Evolutionary conservation across 2,329 filamentous ascomycete genomes (phyloP).

Genomic region (Chrysoporthe puriensis): DNA sequence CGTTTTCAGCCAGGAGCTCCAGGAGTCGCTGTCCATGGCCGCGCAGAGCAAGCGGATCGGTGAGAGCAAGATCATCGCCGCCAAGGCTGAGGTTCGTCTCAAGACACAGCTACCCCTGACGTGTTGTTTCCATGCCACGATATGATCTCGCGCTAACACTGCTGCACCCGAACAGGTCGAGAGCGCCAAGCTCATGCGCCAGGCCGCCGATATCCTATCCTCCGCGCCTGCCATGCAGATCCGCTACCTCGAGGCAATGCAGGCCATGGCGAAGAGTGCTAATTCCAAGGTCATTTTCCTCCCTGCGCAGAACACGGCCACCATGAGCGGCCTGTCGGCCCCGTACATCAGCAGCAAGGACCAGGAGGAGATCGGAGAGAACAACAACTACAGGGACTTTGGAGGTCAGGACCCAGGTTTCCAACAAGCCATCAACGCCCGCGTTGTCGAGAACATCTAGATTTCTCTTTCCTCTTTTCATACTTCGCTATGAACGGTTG

Average conservation of each 20-base stretch:
- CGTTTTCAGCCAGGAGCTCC: slow-evolving; percentile 92
- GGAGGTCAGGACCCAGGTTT: slow-evolving; percentile 64
- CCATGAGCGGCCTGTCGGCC: slow-evolving; percentile 44
- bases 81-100: slow-evolving; percentile 73
- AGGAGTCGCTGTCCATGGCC: slow-evolving; percentile 96
- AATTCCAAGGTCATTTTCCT: slow-evolving; percentile 89
- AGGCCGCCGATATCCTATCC: slow-evolving; percentile 91
- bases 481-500: slow-evolving; percentile 11
- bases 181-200: slow-evolving; percentile 87
- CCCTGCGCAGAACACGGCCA: slow-evolving; percentile 65
- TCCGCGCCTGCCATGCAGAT: slow-evolving; percentile 98
- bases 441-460: slow-evolving; percentile 85
- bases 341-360: slow-evolving; percentile 45
- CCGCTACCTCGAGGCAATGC: slow-evolving; percentile 97
- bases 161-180: slow-evolving; percentile 64
- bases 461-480: slow-evolving; percentile 14
- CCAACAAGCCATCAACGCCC: slow-evolving; percentile 79
- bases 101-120: neutral
- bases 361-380: slow-evolving; percentile 48
- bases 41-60: slow-evolving; percentile 98
- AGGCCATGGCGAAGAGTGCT: slow-evolving; percentile 93
- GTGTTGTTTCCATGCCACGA: too few species aligned
- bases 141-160: slow-evolving; percentile 3
- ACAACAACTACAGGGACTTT: slow-evolving; percentile 50
- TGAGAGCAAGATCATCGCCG: slow-evolving; percentile 97